Evolutionary conservation across 768 basidiomycete genomes (phyloP).

Genomic region (Russula griseocarnosa): DNA sequence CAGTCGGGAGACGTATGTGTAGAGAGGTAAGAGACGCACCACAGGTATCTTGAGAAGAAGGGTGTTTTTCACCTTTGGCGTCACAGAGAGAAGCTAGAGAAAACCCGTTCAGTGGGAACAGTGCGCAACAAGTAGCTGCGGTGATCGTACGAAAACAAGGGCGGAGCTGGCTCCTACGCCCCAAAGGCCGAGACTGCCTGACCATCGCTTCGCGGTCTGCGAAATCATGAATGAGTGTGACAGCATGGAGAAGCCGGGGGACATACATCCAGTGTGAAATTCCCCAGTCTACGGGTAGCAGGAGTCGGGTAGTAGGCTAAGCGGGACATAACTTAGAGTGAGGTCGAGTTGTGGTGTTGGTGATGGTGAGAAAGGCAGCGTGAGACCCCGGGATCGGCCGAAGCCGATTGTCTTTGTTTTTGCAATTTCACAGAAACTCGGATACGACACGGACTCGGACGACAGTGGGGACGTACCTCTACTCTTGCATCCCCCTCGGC

Average conservation of each 20-base stretch:
- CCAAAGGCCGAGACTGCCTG: conserved; percentile 61
- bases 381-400: background rate
- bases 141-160: conserved; percentile 57
- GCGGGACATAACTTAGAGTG: conserved; percentile 39
- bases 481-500: background rate
- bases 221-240: conserved; percentile 3
- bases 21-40: conserved; percentile 43
- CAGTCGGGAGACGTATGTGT: conserved; percentile 7
- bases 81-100: conserved; percentile 68
- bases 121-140: background rate
- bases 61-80: conserved; percentile 77
- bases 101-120: conserved; percentile 18
- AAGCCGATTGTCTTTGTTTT: background rate
- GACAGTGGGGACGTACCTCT: background rate
- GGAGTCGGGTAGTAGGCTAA: conserved; percentile 36
- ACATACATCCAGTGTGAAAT: conserved; percentile 29
- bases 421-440: background rate
- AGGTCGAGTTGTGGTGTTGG: conserved; percentile 2
- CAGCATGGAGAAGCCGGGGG: background rate
- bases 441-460: background rate
- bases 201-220: conserved; percentile 48
- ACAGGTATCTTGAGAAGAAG: conserved; percentile 69
- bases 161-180: conserved; percentile 63
- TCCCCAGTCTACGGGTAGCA: conserved; percentile 27
- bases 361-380: background rate